Evolutionary conservation across 768 basidiomycete species (phyloP).

Genomic region (Solioccasus polychromus): DNA sequence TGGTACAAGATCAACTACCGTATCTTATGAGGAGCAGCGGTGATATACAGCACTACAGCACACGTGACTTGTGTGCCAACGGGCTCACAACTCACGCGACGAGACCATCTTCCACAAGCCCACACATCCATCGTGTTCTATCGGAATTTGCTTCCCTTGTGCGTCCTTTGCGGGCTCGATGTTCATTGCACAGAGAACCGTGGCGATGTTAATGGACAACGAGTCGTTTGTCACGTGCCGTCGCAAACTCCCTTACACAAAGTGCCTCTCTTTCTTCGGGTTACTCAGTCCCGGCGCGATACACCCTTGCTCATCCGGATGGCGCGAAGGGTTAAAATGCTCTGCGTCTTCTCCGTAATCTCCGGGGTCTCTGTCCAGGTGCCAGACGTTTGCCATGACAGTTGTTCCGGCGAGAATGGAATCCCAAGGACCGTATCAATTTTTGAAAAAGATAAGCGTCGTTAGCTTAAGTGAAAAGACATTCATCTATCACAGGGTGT

Average conservation of each 20-base stretch:
- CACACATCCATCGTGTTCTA: slow-evolving; percentile 6
- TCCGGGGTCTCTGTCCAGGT: slow-evolving; percentile 37
- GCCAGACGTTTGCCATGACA: slow-evolving; percentile 12
- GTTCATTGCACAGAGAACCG: slow-evolving; percentile 26
- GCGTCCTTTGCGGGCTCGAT: slow-evolving; percentile 10
- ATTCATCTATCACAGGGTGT: slow-evolving; percentile 1
- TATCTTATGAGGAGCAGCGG: no score
- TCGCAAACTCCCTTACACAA: slow-evolving; percentile 24
- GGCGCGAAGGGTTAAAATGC: slow-evolving; percentile 39
- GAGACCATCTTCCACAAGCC: slow-evolving; percentile 6
- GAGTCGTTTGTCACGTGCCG: slow-evolving; percentile 32
- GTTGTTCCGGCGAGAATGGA: slow-evolving; percentile 21
- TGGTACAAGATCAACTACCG: no score
- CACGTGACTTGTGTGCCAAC: no score
- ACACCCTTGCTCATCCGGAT: background rate
- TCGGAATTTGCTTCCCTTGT: background rate
- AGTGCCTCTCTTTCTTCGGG: slow-evolving; percentile 17
- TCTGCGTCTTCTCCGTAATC: slow-evolving; percentile 46
- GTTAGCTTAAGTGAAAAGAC: background rate
- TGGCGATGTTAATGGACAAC: slow-evolving; percentile 34
- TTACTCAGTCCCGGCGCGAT: background rate
- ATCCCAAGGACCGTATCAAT: slow-evolving; percentile 1
- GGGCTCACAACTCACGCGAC: slow-evolving; percentile 8
- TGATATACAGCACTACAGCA: no score
- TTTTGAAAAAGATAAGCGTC: background rate